Base-by-base conservation (phyloP, 2,329 filamentous ascomycete species). In the Thielaviopsis ethacetica region DNA sequence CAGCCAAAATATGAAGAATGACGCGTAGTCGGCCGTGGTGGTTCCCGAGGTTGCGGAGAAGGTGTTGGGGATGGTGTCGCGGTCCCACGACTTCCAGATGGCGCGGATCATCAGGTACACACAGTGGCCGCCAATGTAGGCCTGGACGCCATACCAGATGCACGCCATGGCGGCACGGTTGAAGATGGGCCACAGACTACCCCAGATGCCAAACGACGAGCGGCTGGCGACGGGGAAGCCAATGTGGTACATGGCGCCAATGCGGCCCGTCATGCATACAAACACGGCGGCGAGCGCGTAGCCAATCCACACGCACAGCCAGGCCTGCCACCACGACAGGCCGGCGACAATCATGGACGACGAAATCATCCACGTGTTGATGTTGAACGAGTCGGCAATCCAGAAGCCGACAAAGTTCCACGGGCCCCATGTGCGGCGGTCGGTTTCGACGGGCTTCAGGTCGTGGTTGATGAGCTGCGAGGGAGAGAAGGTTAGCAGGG, bases 291-390 rank as follows among this genome's bases (percentile, higher is more conserved):
- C 82, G 63, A 95, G 83, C 47, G 82, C 76, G 68, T 95, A 95
- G 58, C 91, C 90, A 27, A 91, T 72, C 84, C 89, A 91, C 51
- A 95, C 87, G 67, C 86, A 90, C n/a, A 89, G 72, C 84, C 86
- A 89, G 1, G 87, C 85, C 72, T 95, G 88, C 89, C 89, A 95
- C 89, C 89, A 95, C 7, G 87, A 88, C 22, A 94, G 75, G 13
- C 88, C 88, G 54, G 73, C 75, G 1, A 85, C 79, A 38, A 94
- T 88, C 80, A 89, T 90, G 44, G 86, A 83, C 1, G 86, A 88
- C 0, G 87, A 86, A 63, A 94, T 93, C 88, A 94, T 95, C 90
- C 88, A 94, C 1, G 88, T 93, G 71, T 91, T 93, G 68, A 93
- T 88, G 69, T 91, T 91, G 73, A 91, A 89, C 0, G 82, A 86